Conservation (phyloP, 805 yeast genomes). For the Blastobotrys parvus region DNA sequence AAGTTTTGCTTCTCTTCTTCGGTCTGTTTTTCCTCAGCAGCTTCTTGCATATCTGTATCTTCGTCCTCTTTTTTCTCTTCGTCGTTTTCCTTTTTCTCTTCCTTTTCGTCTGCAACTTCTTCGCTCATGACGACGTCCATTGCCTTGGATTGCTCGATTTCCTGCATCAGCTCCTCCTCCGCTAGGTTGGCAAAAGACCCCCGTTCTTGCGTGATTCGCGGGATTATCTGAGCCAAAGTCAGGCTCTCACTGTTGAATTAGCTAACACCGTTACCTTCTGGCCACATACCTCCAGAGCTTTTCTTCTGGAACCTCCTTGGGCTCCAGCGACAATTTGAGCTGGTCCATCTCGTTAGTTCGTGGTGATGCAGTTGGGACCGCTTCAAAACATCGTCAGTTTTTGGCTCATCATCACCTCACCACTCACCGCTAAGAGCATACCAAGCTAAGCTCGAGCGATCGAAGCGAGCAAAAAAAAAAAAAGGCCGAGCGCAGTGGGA, state of each 20-base stretch:
- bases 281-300: neutral
- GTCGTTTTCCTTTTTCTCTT: conserved; percentile 15
- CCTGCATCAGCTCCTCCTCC: conserved; percentile 44
- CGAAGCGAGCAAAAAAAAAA: too few relatives aligned
- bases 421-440: too few relatives aligned
- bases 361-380: too few relatives aligned
- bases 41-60: conserved; percentile 15
- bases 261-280: neutral
- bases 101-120: conserved; percentile 5
- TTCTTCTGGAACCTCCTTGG: neutral
- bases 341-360: neutral
- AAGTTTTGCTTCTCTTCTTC: conserved; percentile 11
- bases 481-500: too few relatives aligned
- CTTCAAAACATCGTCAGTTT: too few relatives aligned
- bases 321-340: neutral
- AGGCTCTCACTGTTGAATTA: neutral
- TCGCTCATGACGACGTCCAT: neutral
- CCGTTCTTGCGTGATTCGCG: conserved; percentile 49
- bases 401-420: too few relatives aligned
- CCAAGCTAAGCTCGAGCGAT: too few relatives aligned
- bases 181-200: conserved; percentile 52
- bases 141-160: conserved; percentile 28
- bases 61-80: conserved; percentile 8
- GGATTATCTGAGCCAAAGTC: conserved; percentile 32
- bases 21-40: neutral